Conservation (phyloP, 208 protist genomes). For the Polymyxa betae region DNA sequence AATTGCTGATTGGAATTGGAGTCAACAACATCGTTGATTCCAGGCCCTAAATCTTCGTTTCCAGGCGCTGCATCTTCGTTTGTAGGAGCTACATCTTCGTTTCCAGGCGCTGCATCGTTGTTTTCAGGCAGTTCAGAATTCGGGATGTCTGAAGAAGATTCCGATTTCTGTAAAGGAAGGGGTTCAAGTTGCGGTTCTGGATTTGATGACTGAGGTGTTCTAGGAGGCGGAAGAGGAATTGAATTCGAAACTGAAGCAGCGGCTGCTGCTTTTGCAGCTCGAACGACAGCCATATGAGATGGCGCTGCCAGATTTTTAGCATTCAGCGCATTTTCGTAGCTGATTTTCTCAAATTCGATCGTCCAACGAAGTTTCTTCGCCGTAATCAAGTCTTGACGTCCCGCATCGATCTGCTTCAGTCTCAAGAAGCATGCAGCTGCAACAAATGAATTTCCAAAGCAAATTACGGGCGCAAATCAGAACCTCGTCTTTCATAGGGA, state of each 20-base stretch:
- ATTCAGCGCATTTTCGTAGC: background rate
- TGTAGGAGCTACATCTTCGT: too few species aligned
- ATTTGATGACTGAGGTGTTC: too few species aligned
- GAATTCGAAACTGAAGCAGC: background rate
- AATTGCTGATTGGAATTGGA: too few species aligned
- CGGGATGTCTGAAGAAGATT: too few species aligned
- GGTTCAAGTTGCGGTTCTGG: too few species aligned
- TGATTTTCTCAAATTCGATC: slow-evolving; percentile 23
- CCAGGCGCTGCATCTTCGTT: too few species aligned
- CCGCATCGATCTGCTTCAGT: slow-evolving; percentile 19
- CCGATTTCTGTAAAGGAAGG: too few species aligned
- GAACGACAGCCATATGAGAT: slow-evolving; percentile 34
- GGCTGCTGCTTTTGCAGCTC: slow-evolving; percentile 23
- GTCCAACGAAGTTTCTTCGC: slow-evolving; percentile 47
- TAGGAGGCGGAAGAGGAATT: too few species aligned
- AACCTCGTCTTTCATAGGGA: slow-evolving; percentile 31
- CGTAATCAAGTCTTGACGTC: slow-evolving; percentile 8
- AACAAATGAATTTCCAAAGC: background rate
- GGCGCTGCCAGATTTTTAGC: slow-evolving; percentile 13
- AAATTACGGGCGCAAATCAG: background rate
- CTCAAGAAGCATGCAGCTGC: slow-evolving; percentile 30
- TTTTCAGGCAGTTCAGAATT: too few species aligned
- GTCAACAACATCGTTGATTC: too few species aligned
- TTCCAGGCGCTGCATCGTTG: too few species aligned
- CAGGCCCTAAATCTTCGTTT: too few species aligned